Evolutionary conservation across 1,284 basidiomycete species (phyloP), one percentile per base, ranked within the genome.

Genomic region (Peniophora sp.): DNA sequence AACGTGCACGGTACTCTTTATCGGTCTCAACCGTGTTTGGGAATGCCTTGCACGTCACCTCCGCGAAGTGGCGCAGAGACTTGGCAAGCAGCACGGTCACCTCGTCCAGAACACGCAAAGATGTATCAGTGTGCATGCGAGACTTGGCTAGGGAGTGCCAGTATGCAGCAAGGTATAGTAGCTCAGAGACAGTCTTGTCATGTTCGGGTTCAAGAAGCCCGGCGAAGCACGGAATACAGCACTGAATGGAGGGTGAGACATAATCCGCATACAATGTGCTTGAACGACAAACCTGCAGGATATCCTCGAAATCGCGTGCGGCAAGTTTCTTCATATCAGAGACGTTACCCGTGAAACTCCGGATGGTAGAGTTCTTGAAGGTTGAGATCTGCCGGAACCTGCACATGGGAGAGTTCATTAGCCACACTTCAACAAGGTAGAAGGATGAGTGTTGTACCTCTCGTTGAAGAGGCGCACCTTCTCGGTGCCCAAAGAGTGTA

Each of bases 321-420:
- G 65, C 65, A 2, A 68, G 32, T 47, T 65, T 62, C 47, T 63
- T 66, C 61, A 68, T 61, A 14, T 56, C 60, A 1, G 63, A 63
- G 1, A 58, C 58, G 55, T 69, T 67, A n/a, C 52, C 51, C 9
- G 50, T 11, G 50, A 68, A 68, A 9, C 51, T 47, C 2, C 61
- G 56, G 19, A 68, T 69, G 0, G 63, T 65, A 59, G 58, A 14
- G 41, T 11, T 10, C 10, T 19, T 10, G 17, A 44, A 44, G 12
- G 41, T 44, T 14, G 41, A 1, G 19, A 44, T 20, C 1, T 44
- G 14, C 10, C 48, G 48, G 17, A 24, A 49, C 19, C 48, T 49
- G n/a, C n/a, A n/a, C n/a, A n/a, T n/a, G n/a, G 20, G 19, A 41
- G 16, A 6, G 8, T 19, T 16, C n/a, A 38, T 12, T 39, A 16